Evolutionary conservation across 2,329 filamentous ascomycete genomes (phyloP), one percentile per base, ranked within the genome.

Genomic region (Ophiostoma pallidulum): DNA sequence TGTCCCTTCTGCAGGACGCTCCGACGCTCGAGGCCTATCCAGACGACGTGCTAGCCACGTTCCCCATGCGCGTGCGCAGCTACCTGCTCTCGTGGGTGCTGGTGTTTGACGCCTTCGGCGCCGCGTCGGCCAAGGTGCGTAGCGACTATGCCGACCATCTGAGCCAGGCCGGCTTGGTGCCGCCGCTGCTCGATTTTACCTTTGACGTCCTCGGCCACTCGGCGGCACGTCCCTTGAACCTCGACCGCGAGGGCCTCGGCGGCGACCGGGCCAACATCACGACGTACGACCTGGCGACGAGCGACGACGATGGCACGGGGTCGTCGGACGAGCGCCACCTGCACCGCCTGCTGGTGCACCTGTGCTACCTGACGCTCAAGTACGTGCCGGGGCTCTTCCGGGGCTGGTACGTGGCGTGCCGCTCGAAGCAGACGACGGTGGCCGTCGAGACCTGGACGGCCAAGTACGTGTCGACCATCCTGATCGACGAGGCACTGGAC

Each of bases 81-180:
- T 98, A 96, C 59, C 72, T 98, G 3, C 71, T 95, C 24, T 85
- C 87, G 10, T 98, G 92, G 92, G 78, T 86, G 53, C 72, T 97
- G 1, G 74, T 96, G 0, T 97, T 94, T 60, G 88, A 94, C 56
- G 83, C 91, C 38, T 94, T 91, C 60, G 70, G 73, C 16, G 78
- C 80, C 18, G 80, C 89, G 12, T 87, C 90, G 0, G 83, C 86
- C 62, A 87, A 88, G 57, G 80, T 97, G 14, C 85, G 88, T 56
- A 79, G 78, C 50, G 82, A 90, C 58, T 97, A 96, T 58, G 77
- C 80, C 0, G 78, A 87, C 20, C 79, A 85, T 50, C 75, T 98
- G 48, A 92, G 89, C 61, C 75, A 84, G 22, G 81, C 82, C 13
- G 75, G 81, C 10, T 82, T 82, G 48, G 66, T 94, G 0, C 65